A percentile compares a stretch with the other conserved stretches of the same genome.
Conservation (phyloP, 2,329 filamentous ascomycete genomes). For the Pleomassaria siparia region DNA sequence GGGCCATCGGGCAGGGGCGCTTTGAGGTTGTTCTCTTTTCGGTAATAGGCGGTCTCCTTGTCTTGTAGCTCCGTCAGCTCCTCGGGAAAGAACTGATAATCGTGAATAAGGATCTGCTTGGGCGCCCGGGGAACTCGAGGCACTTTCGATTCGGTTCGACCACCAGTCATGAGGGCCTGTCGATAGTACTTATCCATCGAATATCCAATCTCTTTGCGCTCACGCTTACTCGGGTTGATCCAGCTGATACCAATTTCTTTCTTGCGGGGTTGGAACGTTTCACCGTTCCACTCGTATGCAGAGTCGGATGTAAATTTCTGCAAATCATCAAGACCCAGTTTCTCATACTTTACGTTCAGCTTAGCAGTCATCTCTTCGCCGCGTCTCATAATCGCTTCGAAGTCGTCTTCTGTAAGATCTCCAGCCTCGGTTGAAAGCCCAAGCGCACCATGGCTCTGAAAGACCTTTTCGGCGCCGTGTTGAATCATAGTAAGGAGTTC, state of each 20-base stretch:
- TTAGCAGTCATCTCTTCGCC: conserved; percentile 88
- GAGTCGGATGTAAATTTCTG: conserved; percentile 98
- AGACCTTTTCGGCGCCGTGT: conserved; percentile 94
- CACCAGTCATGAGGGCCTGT: conserved; percentile 80
- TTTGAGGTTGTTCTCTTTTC: conserved; percentile 96
- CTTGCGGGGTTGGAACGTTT: conserved; percentile 82
- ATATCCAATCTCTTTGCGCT: conserved; percentile 96
- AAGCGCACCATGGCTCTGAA: conserved; percentile 70
- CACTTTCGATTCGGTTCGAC: conserved; percentile 78
- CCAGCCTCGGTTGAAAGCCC: conserved; percentile 61
- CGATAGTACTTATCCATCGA: conserved; percentile 99
- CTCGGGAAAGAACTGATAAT: conserved; percentile 95
- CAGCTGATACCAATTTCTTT: conserved; percentile 91
- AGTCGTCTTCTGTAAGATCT: conserved; percentile 81
- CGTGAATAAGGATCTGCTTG: conserved; percentile 87
- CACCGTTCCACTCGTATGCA: conserved; percentile 98
- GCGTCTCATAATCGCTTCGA: conserved; percentile 81
- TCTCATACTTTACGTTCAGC: conserved; percentile 92
- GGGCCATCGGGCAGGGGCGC: conserved; percentile 85
- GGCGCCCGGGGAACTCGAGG: conserved; percentile 94
- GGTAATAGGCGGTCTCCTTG: conserved; percentile 91
- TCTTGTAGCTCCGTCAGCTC: conserved; percentile 87
- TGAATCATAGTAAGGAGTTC: conserved; percentile 98
- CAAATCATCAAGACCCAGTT: conserved; percentile 92
- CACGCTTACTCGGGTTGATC: conserved; percentile 98